Evolutionary conservation across 2,329 filamentous ascomycete species (phyloP).

Genomic region (Penicillium sp.): DNA sequence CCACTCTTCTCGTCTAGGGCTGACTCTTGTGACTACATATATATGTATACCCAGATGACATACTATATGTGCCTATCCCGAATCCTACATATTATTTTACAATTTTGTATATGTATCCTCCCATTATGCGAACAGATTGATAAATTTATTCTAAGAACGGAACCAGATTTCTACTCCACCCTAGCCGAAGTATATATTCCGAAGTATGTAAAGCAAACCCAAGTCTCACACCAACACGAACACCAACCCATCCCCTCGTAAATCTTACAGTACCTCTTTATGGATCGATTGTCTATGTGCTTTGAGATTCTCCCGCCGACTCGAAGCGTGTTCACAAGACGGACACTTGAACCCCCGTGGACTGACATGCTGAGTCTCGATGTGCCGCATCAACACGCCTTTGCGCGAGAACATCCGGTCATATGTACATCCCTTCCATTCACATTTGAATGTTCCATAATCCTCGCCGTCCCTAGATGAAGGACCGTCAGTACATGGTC

Average conservation of each 20-base stretch:
- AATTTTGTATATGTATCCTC: not conserved
- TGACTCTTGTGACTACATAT: not conserved
- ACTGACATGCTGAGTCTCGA: conserved; percentile 5
- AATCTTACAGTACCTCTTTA: not conserved
- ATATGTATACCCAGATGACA: not conserved
- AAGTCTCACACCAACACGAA: not conserved
- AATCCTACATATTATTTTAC: not conserved
- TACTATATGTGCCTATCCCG: no score
- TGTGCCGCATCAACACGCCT: conserved; percentile 6
- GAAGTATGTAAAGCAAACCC: not conserved
- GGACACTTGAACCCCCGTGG: conserved; percentile 6
- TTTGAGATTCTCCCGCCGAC: conserved; percentile 7
- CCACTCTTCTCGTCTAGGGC: not conserved
- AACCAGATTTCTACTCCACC: not conserved
- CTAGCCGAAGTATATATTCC: conserved; percentile 2
- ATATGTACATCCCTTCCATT: conserved; percentile 6
- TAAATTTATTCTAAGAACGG: not conserved
- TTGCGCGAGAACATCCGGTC: conserved; percentile 6
- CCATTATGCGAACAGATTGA: no score
- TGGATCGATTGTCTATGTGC: conserved; percentile 3
- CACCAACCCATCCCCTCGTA: not conserved
- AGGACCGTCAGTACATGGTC: not conserved
- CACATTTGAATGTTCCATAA: not conserved
- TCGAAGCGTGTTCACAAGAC: not conserved
- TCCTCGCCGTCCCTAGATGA: not conserved